Conservation (phyloP, 805 yeast species). For the Sugiyamaella qingdaonensis region DNA sequence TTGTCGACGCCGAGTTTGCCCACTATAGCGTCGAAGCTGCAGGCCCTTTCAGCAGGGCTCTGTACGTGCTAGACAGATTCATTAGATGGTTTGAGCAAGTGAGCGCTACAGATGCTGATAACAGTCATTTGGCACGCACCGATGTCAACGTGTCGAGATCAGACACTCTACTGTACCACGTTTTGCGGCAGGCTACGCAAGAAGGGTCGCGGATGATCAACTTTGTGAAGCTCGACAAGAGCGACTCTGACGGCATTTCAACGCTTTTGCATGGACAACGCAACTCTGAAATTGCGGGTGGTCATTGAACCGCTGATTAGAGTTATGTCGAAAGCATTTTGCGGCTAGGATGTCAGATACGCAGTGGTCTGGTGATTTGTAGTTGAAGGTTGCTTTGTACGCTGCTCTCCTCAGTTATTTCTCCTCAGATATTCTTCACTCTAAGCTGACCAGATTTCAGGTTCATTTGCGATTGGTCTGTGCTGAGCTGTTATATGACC, state of each 20-base stretch:
- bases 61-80: constrained; percentile 8
- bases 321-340: too few species aligned
- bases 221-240: constrained; percentile 4
- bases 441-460: too few species aligned
- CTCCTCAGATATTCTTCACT: too few species aligned
- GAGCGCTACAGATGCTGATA: not conserved
- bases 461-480: too few species aligned
- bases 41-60: constrained; percentile 3
- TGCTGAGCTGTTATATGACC: too few species aligned
- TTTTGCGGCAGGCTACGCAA: constrained; percentile 1
- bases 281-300: not conserved
- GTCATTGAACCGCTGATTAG: not conserved
- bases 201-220: constrained; percentile 10
- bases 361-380: too few species aligned
- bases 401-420: too few species aligned
- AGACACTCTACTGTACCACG: constrained; percentile 8
- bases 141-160: constrained; percentile 3
- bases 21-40: not conserved
- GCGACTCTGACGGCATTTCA: not conserved
- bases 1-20: not conserved
- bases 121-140: not conserved
- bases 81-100: constrained; percentile 8
- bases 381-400: too few species aligned
- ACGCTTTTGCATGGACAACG: not conserved
- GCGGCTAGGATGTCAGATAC: too few species aligned